A percentile compares a stretch with the other conserved stretches of the same genome.
Evolutionary conservation across 495 filamentous ascomycete species (phyloP).

Genomic region (Cryomyces minteri): DNA sequence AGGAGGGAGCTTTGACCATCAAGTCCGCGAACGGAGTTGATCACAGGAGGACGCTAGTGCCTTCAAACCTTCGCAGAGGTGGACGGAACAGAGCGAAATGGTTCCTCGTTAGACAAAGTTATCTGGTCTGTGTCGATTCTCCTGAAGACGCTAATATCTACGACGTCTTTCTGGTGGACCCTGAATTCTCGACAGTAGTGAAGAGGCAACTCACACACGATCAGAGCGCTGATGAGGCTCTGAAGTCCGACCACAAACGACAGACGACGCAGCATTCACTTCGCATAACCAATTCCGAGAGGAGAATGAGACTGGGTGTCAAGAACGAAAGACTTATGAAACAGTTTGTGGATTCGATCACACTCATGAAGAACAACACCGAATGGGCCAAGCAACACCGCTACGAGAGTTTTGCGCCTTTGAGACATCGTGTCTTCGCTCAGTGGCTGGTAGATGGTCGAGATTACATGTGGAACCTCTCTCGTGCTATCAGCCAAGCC

Average conservation of each 20-base stretch:
- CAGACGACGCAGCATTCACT: conserved; percentile 51
- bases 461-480: conserved; percentile 99
- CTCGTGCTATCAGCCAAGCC: conserved; percentile 90
- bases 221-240: conserved; percentile 21
- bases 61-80: conserved; percentile 39
- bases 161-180: conserved; percentile 89
- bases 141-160: conserved; percentile 98
- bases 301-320: conserved; percentile 78
- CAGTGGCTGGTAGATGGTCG: conserved; percentile 95
- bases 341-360: conserved; percentile 87
- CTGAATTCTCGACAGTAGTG: conserved; percentile 59
- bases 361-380: conserved; percentile 62
- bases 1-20: conserved; percentile 87
- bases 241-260: conserved; percentile 28
- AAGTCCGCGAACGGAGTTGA: conserved; percentile 82
- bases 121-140: conserved; percentile 92
- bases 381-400: conserved; percentile 69
- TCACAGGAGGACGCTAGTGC: conserved; percentile 63
- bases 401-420: conserved; percentile 86
- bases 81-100: conserved; percentile 79
- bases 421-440: conserved; percentile 70
- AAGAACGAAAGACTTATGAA: conserved; percentile 74
- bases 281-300: conserved; percentile 68
- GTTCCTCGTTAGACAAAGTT: conserved; percentile 96
- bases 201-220: conserved; percentile 38